phyloP scores from a whole-genome alignment of 176 grass and related monocot genomes.

The Ensete glaucum region DNA sequence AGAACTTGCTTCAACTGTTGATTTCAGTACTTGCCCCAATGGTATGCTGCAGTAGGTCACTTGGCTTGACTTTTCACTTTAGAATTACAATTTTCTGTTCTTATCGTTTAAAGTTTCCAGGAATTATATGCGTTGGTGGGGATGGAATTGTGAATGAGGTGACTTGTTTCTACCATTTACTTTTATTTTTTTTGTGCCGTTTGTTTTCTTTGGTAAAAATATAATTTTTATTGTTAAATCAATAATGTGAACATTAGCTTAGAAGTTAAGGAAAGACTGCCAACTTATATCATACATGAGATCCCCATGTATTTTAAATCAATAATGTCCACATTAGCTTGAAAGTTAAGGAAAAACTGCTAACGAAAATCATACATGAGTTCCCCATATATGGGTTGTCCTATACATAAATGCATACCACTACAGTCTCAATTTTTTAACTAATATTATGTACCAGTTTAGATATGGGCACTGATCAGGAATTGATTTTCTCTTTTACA shows the following conservation, averaged over 20 bases:
- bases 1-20: conserved; percentile 55
- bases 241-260: neutral
- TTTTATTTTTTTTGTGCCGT: neutral
- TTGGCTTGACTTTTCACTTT: neutral
- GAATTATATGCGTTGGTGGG: conserved; percentile 83
- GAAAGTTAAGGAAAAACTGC: neutral
- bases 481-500: neutral
- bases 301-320: too few species aligned
- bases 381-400: neutral
- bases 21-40: conserved; percentile 56
- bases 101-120: conserved; percentile 23
- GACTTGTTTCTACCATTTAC: neutral
- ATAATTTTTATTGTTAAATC: neutral
- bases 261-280: too few species aligned
- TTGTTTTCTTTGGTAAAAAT: neutral
- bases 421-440: neutral
- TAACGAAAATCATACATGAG: neutral
- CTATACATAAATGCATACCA: neutral
- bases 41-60: conserved; percentile 33
- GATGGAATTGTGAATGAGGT: conserved; percentile 91
- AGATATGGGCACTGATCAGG: neutral
- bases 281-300: too few species aligned
- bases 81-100: neutral
- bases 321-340: too few species aligned
- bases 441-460: neutral